phyloP scores from a whole-genome alignment of 1,284 basidiomycete genomes.

The Moniliophthora roreri region DNA sequence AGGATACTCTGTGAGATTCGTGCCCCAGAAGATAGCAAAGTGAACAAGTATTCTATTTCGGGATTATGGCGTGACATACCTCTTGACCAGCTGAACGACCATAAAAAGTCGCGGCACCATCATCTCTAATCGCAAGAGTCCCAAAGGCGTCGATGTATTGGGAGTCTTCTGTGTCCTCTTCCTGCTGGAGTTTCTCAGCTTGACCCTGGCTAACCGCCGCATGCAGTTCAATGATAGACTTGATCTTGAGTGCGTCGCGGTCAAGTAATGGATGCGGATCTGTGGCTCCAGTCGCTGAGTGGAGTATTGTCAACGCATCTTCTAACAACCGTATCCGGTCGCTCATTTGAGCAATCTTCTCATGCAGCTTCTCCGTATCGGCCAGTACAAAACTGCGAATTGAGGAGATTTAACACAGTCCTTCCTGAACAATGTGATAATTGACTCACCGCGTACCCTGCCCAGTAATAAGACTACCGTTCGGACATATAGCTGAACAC shows the following conservation, averaged over 20 bases:
- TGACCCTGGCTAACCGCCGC: constrained; percentile 43
- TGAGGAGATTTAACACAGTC: constrained; percentile 5
- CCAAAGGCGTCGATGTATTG: constrained; percentile 61
- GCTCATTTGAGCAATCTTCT: constrained; percentile 71
- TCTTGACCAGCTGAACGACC: constrained; percentile 65
- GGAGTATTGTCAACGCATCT: constrained; percentile 64
- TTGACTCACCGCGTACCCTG: constrained; percentile 66
- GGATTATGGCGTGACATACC: constrained; percentile 32
- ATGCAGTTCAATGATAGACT: constrained; percentile 65
- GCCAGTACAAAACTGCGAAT: constrained; percentile 67
- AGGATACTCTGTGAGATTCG: constrained; percentile 41
- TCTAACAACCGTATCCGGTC: constrained; percentile 77
- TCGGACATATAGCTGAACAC: constrained; percentile 74
- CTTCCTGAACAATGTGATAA: not conserved
- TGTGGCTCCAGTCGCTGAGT: constrained; percentile 41
- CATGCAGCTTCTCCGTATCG: constrained; percentile 72
- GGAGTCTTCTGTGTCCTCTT: constrained; percentile 44
- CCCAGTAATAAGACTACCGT: constrained; percentile 68
- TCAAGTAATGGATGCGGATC: constrained; percentile 63
- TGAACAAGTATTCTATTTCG: not conserved
- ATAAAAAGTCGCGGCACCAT: constrained; percentile 64
- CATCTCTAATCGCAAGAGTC: constrained; percentile 60
- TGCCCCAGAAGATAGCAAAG: constrained; percentile 1
- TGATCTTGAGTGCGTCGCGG: constrained; percentile 66
- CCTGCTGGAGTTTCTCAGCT: constrained; percentile 18